Base-by-base conservation (phyloP, 192 early-diverging fungal genomes). In the Backusella circina region DNA sequence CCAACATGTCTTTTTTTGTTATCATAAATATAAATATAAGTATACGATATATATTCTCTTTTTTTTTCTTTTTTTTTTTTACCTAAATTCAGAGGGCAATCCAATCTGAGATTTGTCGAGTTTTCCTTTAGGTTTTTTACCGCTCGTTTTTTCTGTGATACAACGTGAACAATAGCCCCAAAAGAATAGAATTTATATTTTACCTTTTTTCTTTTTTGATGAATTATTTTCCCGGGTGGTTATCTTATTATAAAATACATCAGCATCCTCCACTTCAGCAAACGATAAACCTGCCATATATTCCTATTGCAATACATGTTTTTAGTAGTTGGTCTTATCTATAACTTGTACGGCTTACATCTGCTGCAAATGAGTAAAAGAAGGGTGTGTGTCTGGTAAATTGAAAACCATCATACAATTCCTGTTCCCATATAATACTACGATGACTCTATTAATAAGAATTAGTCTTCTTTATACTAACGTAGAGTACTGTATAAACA, bases 371-470 rank as follows among this genome's bases (percentile, higher is more conserved):
- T 7, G 90, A 91, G 67, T 86, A 90, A 76, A 94, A 94, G 78
- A 88, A 93, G 2, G 88, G 88, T 31, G 77, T 77, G 23, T 91
- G 85, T 67, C 86, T 79, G 15, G 71, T 78, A 70, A 90, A 88
- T 67, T 91, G 86, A 83, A 94, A 93, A 57, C 86, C 87, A 71
- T 91, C 86, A 76, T 92, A 93, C 18, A 94, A 74, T 83, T 94
- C 93, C 77, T 94, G 93, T 75, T 94, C 93, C 93, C 93, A 94
- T 31, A 94, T 79, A 28, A 93, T 83, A 36, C 88, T 84, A 61
- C 77, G 81, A 66, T 88, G 80, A 37, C 81, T 73, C 88, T 87
- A 77, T 75, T 70, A 10, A 47, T 35, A 44, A 5, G 65, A 26
- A 32, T 39, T 33, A 75, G 65, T 65, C 16, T 18, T 50, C 30